Base-by-base conservation (phyloP, 1,284 basidiomycete species). In the Rhodotorula sp. region DNA sequence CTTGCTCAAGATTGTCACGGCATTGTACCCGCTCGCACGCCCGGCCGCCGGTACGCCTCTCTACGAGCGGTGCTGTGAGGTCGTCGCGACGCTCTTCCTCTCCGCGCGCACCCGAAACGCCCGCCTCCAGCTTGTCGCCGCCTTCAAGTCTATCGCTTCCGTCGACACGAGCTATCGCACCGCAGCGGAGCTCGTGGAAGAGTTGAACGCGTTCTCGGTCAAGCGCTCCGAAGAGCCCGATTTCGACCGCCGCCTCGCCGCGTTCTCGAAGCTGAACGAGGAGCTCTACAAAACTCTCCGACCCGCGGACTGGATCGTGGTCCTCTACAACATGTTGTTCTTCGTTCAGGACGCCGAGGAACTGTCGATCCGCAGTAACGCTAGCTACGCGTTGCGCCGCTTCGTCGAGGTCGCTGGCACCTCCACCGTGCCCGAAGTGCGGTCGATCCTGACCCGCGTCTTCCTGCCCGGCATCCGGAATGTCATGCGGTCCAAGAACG, bases 221-320 rank as follows among this genome's bases (percentile, higher is more conserved):
- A 90, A 87, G 77, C 87, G 93, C 21, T 81, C 96, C 52, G 93
- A 97, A 65, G 94, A 99, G 80, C 91, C 93, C 2, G 93, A 99
- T 81, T 97, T 97, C 78, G 92, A 97, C 74, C 86, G 87, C 59
- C 90, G 96, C 4, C 84, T 99, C 21, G 81, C 83, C 2, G 94
- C 92, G 0, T 97, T 93, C 81, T 85, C 87, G 5, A 81, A 79
- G 16, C 83, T 99, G 65, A 96, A 93, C 81, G 90, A 90, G 65
- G 82, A 82, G 0, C 73, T 85, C 8, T 86, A 88, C 79, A 70
- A 78, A 62, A 80, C 83, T 0, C 79, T 93, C 4, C 84, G 87
- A 0, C 78, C 83, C 21, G 80, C 80, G 1, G 87, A 92, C 62
- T 99, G 96, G 97, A 82, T 90, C 31, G 91, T 93, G 1, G 76